Base-by-base conservation (phyloP, 2,329 filamentous ascomycete genomes). In the Sarocladium oryzae region DNA sequence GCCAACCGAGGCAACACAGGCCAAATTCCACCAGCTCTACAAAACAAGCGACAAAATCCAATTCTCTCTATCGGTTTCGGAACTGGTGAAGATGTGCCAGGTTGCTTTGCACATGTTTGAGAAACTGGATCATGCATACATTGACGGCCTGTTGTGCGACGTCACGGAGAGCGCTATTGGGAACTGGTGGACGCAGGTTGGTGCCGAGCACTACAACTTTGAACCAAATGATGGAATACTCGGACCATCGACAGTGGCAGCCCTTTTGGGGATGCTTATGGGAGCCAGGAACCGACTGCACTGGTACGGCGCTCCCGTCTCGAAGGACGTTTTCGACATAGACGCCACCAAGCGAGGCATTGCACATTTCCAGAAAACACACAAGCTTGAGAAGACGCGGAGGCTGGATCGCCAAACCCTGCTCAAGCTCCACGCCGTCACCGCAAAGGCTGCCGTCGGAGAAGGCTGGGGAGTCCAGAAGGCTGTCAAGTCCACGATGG, bases 101-200 rank as follows among this genome's bases (percentile, higher is more conserved):
- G 82, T 89, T 30, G 90, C 93, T 0, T 71, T 99, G 53, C 85
- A 88, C 62, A 74, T 96, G 54, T 99, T 96, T 67, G 88, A 86
- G 51, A 89, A 91, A 64, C 73, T 97, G 5, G 85, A 88, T n/a
- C 79, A 85, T 26, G 88, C 91, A 57, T 97, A 95, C 64, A 88
- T 89, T 7, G 93, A 99, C 61, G 93, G 93, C 0, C 71, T 96
- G 21, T 78, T 99, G 2, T 99, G 93, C 65, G 93, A 99, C 69
- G 77, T 93, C 38, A 97, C 93, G 0, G 93, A 99, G 66, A 85
- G 79, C 55, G 89, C 91, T 2, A 83, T 97, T 59, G 86, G 85
- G 55, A 88, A 96, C 65, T 99, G 93, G 93, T 97, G 93, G 93
- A 85, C 88, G 1, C 89, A 96, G 61, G 86, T 96, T 54, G 93